Evolutionary conservation across 1,139 yeast genomes (phyloP).

Genomic region (Wickerhamomyces sp.): DNA sequence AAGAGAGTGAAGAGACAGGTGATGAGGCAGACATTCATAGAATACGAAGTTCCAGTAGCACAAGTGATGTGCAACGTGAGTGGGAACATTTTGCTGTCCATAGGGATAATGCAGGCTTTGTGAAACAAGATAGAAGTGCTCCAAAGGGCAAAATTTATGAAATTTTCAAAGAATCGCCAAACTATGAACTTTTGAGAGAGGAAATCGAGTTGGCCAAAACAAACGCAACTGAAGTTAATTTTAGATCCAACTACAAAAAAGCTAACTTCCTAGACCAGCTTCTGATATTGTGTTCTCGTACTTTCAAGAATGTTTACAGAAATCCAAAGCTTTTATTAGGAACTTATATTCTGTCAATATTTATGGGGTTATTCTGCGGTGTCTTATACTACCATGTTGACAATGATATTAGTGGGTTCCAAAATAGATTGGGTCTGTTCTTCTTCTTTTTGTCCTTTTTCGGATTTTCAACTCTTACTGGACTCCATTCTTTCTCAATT

Average conservation of each 20-base stretch:
- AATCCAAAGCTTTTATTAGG: conserved; percentile 82
- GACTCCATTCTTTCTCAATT: conserved; percentile 79
- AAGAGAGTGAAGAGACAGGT: conserved; percentile 27
- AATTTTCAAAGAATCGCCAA: conserved; percentile 45
- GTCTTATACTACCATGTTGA: conserved; percentile 74
- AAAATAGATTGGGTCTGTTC: conserved; percentile 87
- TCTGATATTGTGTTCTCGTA: conserved; percentile 68
- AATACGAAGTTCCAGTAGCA: conserved; percentile 26
- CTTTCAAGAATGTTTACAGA: conserved; percentile 87
- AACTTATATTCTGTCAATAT: conserved; percentile 72
- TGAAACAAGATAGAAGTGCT: conserved; percentile 4
- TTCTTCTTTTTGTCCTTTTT: conserved; percentile 86
- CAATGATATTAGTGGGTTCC: conserved; percentile 93
- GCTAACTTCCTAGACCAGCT: conserved; percentile 65
- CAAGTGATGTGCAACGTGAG: conserved; percentile 63
- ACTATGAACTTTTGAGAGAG: conserved; percentile 42
- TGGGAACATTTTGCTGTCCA: conserved; percentile 92
- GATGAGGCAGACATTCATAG: conserved; percentile 33
- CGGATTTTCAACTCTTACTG: conserved; percentile 91
- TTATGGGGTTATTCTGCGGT: conserved; percentile 83
- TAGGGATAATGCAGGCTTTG: conserved; percentile 49
- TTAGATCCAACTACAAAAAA: conserved; percentile 34
- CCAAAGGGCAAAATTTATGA: conserved; percentile 27
- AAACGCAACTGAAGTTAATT: conserved; percentile 28
- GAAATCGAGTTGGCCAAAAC: conserved; percentile 42